phyloP scores from a whole-genome alignment of 139 green algal species.

The Raphidocelis subcapitata region DNA sequence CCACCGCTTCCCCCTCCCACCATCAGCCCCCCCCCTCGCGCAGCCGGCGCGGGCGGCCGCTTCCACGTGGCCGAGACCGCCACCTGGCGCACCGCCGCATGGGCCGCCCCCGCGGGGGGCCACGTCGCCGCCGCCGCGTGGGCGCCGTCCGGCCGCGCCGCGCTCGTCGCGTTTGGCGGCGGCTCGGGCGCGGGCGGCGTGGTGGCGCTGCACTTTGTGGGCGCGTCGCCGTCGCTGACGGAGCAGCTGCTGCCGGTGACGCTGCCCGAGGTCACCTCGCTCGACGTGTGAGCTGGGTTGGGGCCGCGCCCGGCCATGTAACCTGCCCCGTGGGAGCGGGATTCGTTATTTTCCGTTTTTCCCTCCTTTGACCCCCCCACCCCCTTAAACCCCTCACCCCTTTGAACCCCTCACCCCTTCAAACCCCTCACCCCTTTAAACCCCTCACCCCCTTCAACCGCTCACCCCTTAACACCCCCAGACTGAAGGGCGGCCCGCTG shows the following conservation, averaged over 20 bases:
- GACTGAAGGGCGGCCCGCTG: background rate
- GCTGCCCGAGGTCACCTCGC: conserved; percentile 5
- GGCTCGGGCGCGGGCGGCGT: conserved; percentile 5
- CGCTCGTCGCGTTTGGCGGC: conserved; percentile 29
- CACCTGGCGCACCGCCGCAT: too few species aligned
- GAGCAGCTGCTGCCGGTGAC: conserved; percentile 32
- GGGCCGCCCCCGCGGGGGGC: background rate
- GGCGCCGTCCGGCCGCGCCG: conserved; percentile 5
- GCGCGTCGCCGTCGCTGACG: conserved; percentile 14
- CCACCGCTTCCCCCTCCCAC: too few species aligned
- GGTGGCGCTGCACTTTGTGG: conserved; percentile 40
- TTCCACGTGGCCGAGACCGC: too few species aligned
- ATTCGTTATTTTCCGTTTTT: too few species aligned
- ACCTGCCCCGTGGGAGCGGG: too few species aligned
- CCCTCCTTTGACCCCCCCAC: too few species aligned
- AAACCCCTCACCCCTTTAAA: too few species aligned
- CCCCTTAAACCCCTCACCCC: too few species aligned
- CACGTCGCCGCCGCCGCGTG: conserved; percentile 10
- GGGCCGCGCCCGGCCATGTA: background rate
- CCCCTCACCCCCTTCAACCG: too few species aligned
- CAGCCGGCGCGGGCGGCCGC: too few species aligned
- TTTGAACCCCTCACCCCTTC: too few species aligned
- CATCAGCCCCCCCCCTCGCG: too few species aligned
- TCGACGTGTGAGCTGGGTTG: background rate
- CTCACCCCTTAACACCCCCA: background rate